Evolutionary conservation across 1,284 basidiomycete genomes (phyloP), one percentile per base, ranked within the genome.

Genomic region (Ustilago hordei): DNA sequence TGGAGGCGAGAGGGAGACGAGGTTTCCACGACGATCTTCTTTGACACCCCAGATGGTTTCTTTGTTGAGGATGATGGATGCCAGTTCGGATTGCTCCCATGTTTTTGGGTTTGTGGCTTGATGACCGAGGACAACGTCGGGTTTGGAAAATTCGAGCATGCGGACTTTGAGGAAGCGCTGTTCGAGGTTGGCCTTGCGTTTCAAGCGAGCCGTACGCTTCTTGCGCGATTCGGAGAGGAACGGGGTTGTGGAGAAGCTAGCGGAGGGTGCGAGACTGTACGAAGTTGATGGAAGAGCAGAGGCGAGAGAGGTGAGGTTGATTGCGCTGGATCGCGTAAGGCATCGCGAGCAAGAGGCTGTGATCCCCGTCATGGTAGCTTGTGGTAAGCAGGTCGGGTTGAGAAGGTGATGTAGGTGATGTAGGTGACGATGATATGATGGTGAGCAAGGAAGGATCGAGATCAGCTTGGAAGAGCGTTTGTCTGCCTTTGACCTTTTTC

Each of bases 71-170:
- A 86, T 55, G 38, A 86, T 62, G 48, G 69, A 48, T 3, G 74
- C 69, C 8, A 86, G 80, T 65, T 86, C 84, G 36, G 65, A 75
- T 12, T 68, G 50, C 38, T 70, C 54, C 86, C 72, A 86, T 15
- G 64, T 75, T 56, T 55, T 70, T n/a, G 69, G 82, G 0, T 81
- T 82, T 60, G 84, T 81, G 93, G 86, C 68, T 90, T 87, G 81
- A 54, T 85, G 81, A 2, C 93, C 93, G 2, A 94, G 90, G 8
- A 95, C 89, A 59, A 92, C 90, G 78, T 92, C 91, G 13, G 93
- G 91, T 58, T 82, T 78, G 19, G 84, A 72, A 7, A 88, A 87
- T 0, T 88, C 87, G 5, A 84, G 72, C 61, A 86, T 78, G 17
- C 78, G 78, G 39, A 72, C 64, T 57, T 82, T 85, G 66, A 85